Evolutionary conservation across 1,284 basidiomycete species (phyloP).

Genomic region (Porphyrellus sp.): DNA sequence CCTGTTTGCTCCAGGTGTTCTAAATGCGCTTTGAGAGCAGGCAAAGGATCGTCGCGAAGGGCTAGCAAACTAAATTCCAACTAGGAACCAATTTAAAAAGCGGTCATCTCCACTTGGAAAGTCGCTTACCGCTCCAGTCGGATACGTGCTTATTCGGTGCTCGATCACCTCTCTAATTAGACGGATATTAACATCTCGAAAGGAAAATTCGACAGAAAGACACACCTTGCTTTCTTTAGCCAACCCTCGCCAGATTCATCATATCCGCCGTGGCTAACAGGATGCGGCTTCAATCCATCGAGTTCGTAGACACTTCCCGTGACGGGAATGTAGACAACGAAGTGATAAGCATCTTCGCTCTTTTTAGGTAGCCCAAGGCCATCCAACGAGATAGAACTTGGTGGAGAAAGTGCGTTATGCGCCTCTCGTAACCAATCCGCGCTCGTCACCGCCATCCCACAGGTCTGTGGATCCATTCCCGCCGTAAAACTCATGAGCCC

Average conservation of each 20-base stretch:
- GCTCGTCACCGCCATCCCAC: constrained; percentile 82
- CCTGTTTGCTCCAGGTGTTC: constrained; percentile 45
- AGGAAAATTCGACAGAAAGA: not conserved
- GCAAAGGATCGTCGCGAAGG: constrained; percentile 76
- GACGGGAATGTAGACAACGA: constrained; percentile 85
- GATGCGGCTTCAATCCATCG: constrained; percentile 77
- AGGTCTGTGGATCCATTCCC: constrained; percentile 83
- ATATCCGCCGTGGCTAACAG: constrained; percentile 76
- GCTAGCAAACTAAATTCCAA: constrained; percentile 90
- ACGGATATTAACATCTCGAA: constrained; percentile 12
- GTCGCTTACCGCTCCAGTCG: constrained; percentile 69
- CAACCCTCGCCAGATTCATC: constrained; percentile 72
- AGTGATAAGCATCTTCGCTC: constrained; percentile 88
- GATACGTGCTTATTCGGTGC: constrained; percentile 83
- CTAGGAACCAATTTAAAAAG: constrained; percentile 39
- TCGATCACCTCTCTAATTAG: constrained; percentile 73
- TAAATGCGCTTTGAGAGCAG: constrained; percentile 59
- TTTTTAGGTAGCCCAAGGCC: constrained; percentile 69
- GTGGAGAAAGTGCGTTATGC: constrained; percentile 88
- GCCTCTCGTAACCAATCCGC: constrained; percentile 82
- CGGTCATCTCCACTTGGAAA: constrained; percentile 3
- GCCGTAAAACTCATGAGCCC: constrained; percentile 76
- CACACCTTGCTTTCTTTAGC: constrained; percentile 72
- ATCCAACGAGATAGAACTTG: constrained; percentile 78
- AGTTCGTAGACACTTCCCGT: constrained; percentile 85